phyloP scores from a whole-genome alignment of 2,329 filamentous ascomycete genomes.

The Kalmusia sp. region DNA sequence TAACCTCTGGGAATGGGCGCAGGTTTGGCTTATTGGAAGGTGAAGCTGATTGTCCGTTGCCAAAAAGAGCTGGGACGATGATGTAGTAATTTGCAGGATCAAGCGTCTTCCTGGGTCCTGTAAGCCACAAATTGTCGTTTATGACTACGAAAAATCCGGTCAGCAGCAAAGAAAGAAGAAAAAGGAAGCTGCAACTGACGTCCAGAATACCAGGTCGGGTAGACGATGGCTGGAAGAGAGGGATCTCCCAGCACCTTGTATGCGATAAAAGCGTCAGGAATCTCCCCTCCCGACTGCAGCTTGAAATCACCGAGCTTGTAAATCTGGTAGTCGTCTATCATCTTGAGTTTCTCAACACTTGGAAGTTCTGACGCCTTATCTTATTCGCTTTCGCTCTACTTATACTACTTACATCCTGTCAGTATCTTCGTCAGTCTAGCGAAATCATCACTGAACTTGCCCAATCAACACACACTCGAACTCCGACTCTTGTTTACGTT shows the following conservation, averaged over 20 bases:
- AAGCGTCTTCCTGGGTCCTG: conserved; percentile 70
- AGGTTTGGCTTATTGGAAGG: conserved; percentile 67
- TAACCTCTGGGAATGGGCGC: conserved; percentile 66
- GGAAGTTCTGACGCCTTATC: conserved; percentile 17
- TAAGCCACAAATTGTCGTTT: conserved; percentile 76
- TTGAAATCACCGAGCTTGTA: conserved; percentile 71
- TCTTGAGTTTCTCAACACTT: conserved; percentile 16
- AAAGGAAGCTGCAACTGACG: conserved; percentile 46
- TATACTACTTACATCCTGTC: not conserved
- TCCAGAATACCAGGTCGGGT: conserved; percentile 79
- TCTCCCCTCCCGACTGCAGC: conserved; percentile 68
- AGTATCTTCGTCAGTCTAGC: not conserved
- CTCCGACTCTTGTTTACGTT: not conserved
- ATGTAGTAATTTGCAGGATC: conserved; percentile 72
- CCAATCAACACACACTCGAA: not conserved
- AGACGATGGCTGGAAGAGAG: conserved; percentile 71
- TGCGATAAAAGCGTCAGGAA: conserved; percentile 72
- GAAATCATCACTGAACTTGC: too few species aligned
- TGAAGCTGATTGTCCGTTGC: conserved; percentile 72
- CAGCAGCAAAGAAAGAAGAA: conserved; percentile 7
- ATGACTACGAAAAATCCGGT: conserved; percentile 55
- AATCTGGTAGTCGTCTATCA: conserved; percentile 53
- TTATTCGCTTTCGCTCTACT: not conserved
- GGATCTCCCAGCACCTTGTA: conserved; percentile 78
- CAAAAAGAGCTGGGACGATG: conserved; percentile 72